These are phyloP conservation scores for Casaregolazyma lundiana DNA, from an alignment of 1,139 yeast species.

Conservation along the genomic window DNA sequence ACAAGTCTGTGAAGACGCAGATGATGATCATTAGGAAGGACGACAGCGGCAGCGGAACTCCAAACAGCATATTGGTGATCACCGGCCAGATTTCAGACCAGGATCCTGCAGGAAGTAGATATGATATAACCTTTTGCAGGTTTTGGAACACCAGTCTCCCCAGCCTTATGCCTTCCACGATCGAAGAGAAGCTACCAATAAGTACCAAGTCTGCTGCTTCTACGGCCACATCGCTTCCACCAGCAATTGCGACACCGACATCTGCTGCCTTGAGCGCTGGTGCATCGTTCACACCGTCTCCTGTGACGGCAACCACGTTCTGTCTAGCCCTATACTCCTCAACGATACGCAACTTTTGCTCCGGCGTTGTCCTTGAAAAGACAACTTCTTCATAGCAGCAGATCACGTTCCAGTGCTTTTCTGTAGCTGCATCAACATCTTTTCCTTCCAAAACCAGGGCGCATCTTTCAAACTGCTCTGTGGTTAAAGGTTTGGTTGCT, in stretches of 20 bases:
- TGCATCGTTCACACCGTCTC: slow-evolving; percentile 53
- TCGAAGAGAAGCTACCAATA: slow-evolving; percentile 40
- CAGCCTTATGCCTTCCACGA: slow-evolving; percentile 41
- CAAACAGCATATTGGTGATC: slow-evolving; percentile 45
- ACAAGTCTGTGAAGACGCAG: slow-evolving; percentile 44
- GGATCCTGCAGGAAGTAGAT: slow-evolving; percentile 52
- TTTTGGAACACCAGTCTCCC: slow-evolving; percentile 49
- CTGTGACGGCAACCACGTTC: slow-evolving; percentile 49
- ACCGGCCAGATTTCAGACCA: slow-evolving; percentile 54
- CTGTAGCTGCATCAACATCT: slow-evolving; percentile 37
- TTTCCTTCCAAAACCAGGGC: slow-evolving; percentile 29
- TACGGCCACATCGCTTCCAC: slow-evolving; percentile 54
- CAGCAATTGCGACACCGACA: slow-evolving; percentile 49
- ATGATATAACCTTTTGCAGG: slow-evolving; percentile 46
- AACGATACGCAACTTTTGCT: slow-evolving; percentile 48
- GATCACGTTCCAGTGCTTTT: slow-evolving; percentile 42
- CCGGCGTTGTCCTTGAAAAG: slow-evolving; percentile 53
- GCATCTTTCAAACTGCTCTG: slow-evolving; percentile 5
- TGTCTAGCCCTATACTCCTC: slow-evolving; percentile 44
- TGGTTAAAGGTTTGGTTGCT: slow-evolving; percentile 5
- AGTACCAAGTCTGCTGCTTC: slow-evolving; percentile 53
- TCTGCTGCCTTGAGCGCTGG: slow-evolving; percentile 51
- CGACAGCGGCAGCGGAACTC: slow-evolving; percentile 48
- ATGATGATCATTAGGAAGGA: slow-evolving; percentile 52
- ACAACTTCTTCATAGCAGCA: slow-evolving; percentile 42